phyloP scores from a whole-genome alignment of 140 eudicot genomes.

The Oenanthe javanica region DNA sequence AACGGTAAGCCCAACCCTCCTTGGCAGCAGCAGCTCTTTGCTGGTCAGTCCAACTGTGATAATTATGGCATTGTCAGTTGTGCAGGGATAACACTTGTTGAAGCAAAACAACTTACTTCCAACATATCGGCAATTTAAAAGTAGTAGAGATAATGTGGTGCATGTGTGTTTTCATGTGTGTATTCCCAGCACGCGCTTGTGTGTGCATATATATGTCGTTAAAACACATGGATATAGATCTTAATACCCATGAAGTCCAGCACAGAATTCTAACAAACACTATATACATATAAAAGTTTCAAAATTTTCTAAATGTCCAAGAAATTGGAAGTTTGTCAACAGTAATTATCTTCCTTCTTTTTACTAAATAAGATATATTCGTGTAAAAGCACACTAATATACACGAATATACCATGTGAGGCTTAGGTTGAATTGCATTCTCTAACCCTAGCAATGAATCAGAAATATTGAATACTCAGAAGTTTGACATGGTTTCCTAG shows the following conservation, averaged over 20 bases:
- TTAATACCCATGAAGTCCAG: not conserved
- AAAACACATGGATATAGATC: not conserved
- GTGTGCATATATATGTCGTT: not conserved
- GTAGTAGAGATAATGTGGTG: not conserved
- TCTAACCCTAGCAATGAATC: not conserved
- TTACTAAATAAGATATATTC: not conserved
- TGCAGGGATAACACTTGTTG: not conserved
- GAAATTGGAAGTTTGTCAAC: not conserved
- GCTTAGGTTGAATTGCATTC: not conserved
- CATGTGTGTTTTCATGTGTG: too few species aligned
- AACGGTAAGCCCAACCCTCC: slow-evolving; percentile 90
- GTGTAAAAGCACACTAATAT: not conserved
- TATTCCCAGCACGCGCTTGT: too few species aligned
- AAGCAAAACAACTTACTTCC: not conserved
- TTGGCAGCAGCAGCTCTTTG: slow-evolving; percentile 84
- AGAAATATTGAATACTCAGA: not conserved
- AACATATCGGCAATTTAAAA: not conserved
- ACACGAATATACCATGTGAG: not conserved
- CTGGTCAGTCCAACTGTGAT: slow-evolving; percentile 88
- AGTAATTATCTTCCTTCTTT: not conserved
- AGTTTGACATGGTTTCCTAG: not conserved
- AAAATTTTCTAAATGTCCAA: not conserved
- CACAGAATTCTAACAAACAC: not conserved
- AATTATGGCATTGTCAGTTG: slow-evolving; percentile 3
- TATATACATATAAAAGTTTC: not conserved